Evolutionary conservation across 176 grass and related monocot genomes (phyloP), one percentile per base, ranked within the genome.

Genomic region (Poa pratensis): DNA sequence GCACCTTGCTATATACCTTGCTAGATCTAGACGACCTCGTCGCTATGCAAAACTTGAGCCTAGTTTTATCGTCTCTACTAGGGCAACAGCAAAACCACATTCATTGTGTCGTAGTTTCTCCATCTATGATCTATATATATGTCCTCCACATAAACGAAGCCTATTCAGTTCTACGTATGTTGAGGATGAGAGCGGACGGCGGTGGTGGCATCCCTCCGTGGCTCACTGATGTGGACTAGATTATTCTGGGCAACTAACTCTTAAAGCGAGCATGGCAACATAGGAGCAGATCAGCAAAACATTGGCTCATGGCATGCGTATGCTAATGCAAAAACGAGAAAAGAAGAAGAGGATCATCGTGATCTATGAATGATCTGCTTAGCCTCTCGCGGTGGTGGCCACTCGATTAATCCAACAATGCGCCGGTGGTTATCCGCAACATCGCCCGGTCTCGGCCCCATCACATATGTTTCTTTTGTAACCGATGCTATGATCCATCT

Each of bases 401-500:
- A 87, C 84, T 83, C 35, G 79, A 59, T 50, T 51, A 50, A 43
- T 81, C 85, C 55, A 5, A 42, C 40, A 37, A 37, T 6, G 35
- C 35, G 35, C 35, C 35, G 35, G 35, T 37, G 35, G 35, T 37
- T 79, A 83, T 83, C 88, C 88, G 46, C 81, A 77, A 61, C 54
- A 15, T 28, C 2, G 45, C 18, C 42, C 62, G 10, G 9, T 2
- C 43, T 51, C 9, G 59, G 24, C 26, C 77, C 82, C 50, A 27
- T 3, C 1, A 17, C 6, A 51, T 43, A 54, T 26, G 51, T 10
- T 86, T 79, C 15, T 85, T 85, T 89, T 81, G 69, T 85, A 85
- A 89, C 87, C 11, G 82, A 35, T 6, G 59, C 1, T 14, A 64
- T 26, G 22, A 65, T 78, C 77, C 23, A 30, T 12, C 15, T 35